Conservation (phyloP, 2,329 filamentous ascomycete genomes). For the Aspergillus sp. region DNA sequence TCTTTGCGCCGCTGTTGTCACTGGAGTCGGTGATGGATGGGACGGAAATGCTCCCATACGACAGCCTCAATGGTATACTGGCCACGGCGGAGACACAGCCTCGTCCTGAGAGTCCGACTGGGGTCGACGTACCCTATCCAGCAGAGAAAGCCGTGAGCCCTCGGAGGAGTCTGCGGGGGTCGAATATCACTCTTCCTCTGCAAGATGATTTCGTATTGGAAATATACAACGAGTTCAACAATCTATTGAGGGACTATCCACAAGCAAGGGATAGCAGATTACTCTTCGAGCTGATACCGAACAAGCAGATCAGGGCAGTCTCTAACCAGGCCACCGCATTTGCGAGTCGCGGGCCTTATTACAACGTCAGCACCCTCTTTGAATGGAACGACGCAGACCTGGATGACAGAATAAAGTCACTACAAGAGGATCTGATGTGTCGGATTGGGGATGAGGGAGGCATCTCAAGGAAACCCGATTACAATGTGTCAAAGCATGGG, state of each 20-base stretch:
- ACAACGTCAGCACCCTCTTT: conserved; percentile 14
- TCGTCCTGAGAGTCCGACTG: background rate
- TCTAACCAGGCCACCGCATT: conserved; percentile 11
- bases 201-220: too few species aligned
- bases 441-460: conserved; percentile 7
- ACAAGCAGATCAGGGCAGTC: conserved; percentile 3
- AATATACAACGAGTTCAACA: background rate
- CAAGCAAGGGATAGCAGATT: conserved; percentile 4
- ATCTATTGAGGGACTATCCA: too few species aligned
- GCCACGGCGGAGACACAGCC: background rate
- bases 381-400: conserved; percentile 10
- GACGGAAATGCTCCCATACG: conserved; percentile 11
- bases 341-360: conserved; percentile 13
- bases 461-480: too few species aligned
- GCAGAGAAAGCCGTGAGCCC: too few species aligned
- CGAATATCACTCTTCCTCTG: too few species aligned
- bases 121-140: too few species aligned
- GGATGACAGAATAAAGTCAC: conserved; percentile 36
- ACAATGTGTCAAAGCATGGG: too few species aligned
- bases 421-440: conserved; percentile 51
- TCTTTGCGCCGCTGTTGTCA: conserved; percentile 5
- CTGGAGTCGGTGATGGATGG: background rate
- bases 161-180: too few species aligned
- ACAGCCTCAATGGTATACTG: conserved; percentile 5
- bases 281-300: conserved; percentile 13